Evolutionary conservation across 306 rosid species (phyloP).

Genomic region (Sesbania bispinosa): DNA sequence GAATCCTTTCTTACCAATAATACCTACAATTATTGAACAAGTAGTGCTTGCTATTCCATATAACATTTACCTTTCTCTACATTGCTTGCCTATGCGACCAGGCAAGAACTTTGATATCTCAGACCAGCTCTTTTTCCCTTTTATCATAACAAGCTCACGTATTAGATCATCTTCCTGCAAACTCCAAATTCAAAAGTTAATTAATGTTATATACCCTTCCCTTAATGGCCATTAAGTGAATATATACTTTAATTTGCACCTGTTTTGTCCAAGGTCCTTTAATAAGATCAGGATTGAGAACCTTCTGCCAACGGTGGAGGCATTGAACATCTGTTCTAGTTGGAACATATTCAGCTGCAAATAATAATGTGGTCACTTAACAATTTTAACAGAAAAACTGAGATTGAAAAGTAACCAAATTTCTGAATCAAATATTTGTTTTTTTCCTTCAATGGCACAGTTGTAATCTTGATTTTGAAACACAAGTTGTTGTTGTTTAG

Average conservation of each 20-base stretch:
- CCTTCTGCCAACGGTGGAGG: constrained; percentile 60
- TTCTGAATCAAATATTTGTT: not conserved
- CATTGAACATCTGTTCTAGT: constrained; percentile 48
- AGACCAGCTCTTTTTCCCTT: constrained; percentile 45
- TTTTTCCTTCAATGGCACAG: not conserved
- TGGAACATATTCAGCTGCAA: constrained; percentile 40
- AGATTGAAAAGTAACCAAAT: not conserved
- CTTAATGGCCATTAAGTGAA: not conserved
- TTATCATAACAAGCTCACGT: constrained; percentile 27
- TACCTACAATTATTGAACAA: too few species aligned
- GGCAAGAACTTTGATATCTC: constrained; percentile 41
- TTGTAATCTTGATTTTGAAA: not conserved
- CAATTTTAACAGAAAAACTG: not conserved
- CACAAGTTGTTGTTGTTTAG: not conserved
- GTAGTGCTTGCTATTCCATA: too few species aligned
- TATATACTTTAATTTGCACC: constrained; percentile 16
- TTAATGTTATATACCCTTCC: not conserved
- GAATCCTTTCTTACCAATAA: not conserved
- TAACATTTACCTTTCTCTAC: constrained; percentile 51
- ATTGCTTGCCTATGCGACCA: constrained; percentile 62
- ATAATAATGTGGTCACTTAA: not conserved
- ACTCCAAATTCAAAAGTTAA: not conserved
- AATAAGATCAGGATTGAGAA: constrained; percentile 48
- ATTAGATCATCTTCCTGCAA: constrained; percentile 43
- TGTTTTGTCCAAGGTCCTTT: constrained; percentile 57